Evolutionary conservation across 192 early-diverging fungal genomes (phyloP).

Genomic region (Umbelopsis sp.): DNA sequence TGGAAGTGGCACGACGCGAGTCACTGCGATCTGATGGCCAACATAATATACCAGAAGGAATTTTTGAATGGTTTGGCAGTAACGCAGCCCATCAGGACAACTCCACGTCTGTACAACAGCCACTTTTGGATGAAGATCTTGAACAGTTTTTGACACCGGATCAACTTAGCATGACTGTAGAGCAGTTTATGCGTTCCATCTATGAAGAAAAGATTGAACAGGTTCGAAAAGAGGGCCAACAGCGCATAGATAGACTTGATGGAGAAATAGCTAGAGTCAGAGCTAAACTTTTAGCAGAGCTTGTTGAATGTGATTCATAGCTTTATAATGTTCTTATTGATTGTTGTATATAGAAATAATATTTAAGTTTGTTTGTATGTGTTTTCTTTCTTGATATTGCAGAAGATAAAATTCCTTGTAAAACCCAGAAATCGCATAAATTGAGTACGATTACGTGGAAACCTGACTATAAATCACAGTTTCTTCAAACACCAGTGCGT

Average conservation of each 20-base stretch:
- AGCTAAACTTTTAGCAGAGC: conserved; percentile 14
- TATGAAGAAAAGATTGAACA: conserved; percentile 19
- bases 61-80: conserved; percentile 17
- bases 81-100: not conserved
- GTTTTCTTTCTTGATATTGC: not conserved
- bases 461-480: too few species aligned
- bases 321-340: not conserved
- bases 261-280: conserved; percentile 4
- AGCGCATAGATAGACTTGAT: conserved; percentile 14
- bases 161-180: conserved; percentile 7
- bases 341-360: conserved; percentile 4
- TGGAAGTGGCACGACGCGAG: not conserved
- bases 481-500: too few species aligned
- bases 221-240: conserved; percentile 11
- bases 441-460: too few species aligned
- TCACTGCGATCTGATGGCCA: not conserved
- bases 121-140: not conserved
- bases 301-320: conserved; percentile 6
- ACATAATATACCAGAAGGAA: conserved; percentile 14
- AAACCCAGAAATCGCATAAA: too few species aligned
- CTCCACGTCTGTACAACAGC: not conserved
- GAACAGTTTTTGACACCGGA: conserved; percentile 15
- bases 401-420: not conserved
- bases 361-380: not conserved
- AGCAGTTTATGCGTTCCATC: conserved; percentile 18